Base-by-base conservation (phyloP, 2,329 filamentous ascomycete species). In the Aspergillus sp. region DNA sequence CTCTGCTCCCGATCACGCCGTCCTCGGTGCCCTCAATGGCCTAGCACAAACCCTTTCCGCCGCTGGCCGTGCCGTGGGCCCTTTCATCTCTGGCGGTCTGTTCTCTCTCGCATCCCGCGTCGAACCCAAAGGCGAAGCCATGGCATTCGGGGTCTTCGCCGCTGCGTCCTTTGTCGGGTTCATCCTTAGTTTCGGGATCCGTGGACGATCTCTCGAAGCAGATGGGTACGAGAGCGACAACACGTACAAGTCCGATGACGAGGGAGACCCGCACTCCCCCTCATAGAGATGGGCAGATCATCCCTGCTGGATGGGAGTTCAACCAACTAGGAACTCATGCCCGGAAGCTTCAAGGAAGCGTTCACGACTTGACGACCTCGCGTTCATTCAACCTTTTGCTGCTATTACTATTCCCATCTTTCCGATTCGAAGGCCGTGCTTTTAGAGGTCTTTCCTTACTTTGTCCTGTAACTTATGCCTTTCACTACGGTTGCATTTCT, bases 11-110 rank as follows among this genome's bases (percentile, higher is more conserved):
- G 92, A 93, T 7, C 86, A 94, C 73, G 87, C 90, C 5, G 92
- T 91, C 0, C 84, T 99, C 0, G 95, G 95, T 3, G 92, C 91
- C 0, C 82, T 99, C 26, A 97, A 99, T 70, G 95, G 95, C 10
- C 84, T 98, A 32, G 95, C 95, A 0, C 95, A 99, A 75, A 96
- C 92, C 0, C 85, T 99, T 0, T 96, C 92, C 0, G 95, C 95
- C 0, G 91, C 91, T 0, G 95, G 95, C 9, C 87, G 95, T 60
- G 92, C 93, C 49, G 85, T 92, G 0, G 95, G 95, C 0, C 95
- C 95, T 0, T 93, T 98, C 65, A 80, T 96, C 0, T 95, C 92
- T 0, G 95, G 95, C 0, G 88, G 88, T 0, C 80, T 99, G 0
- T 99, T 96, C 74, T 91, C 91, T 0, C 80, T 94, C 0, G 89